A percentile compares a stretch with the other conserved stretches of the same genome.
Conservation (phyloP, 352 stramenopile species). For the Phytopythium boreale region DNA sequence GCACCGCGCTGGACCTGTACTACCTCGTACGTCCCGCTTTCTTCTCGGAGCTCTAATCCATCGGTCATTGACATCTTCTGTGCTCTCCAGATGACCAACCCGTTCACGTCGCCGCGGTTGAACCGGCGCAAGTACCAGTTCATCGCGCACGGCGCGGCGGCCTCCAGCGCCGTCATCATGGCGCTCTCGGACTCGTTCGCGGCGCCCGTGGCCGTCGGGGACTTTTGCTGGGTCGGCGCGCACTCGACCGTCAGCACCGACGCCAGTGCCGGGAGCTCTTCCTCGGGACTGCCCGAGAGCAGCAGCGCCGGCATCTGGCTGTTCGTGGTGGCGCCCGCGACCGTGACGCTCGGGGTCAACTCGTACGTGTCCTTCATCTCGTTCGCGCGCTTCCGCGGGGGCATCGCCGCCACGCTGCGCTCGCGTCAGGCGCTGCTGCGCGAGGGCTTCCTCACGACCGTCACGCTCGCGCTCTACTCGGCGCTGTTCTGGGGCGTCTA, state of each 20-base stretch:
- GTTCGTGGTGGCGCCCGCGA: constrained; percentile 59
- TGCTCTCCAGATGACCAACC: constrained; percentile 60
- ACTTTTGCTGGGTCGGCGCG: constrained; percentile 74
- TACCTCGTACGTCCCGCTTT: constrained; percentile 37
- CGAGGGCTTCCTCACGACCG: constrained; percentile 67
- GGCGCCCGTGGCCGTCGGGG: constrained; percentile 51
- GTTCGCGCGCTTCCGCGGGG: constrained; percentile 53
- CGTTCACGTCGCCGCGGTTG: constrained; percentile 69
- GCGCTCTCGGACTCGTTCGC: constrained; percentile 48
- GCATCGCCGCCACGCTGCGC: constrained; percentile 55
- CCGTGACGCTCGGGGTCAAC: constrained; percentile 51
- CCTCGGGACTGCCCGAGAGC: background rate
- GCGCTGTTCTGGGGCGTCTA: constrained; percentile 67
- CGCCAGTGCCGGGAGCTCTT: constrained; percentile 15
- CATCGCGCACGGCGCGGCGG: constrained; percentile 39
- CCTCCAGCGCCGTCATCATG: constrained; percentile 43
- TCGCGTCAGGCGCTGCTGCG: constrained; percentile 54
- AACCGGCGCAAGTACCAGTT: constrained; percentile 70
- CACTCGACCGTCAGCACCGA: constrained; percentile 25
- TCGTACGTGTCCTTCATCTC: constrained; percentile 70
- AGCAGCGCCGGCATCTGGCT: constrained; percentile 52
- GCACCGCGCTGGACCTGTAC: constrained; percentile 70
- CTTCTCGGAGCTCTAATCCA: background rate
- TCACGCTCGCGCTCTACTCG: constrained; percentile 68
- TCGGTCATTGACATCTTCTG: background rate